These are phyloP conservation scores for Eucalyptus grandis DNA, from an alignment of 345 rosid genomes.

Conservation along the genomic window DNA sequence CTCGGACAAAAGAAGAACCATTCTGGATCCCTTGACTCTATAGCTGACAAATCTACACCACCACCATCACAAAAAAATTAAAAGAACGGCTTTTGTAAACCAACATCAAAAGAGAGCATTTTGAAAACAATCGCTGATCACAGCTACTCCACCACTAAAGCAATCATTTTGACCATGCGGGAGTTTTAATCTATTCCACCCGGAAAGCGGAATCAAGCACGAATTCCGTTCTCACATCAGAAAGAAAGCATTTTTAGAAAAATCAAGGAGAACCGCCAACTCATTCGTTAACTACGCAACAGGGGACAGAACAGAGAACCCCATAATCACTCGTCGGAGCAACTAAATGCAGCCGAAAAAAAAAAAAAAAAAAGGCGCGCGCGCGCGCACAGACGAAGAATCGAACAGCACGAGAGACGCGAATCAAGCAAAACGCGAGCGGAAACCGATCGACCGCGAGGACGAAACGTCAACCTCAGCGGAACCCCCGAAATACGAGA, in stretches of 20 bases:
- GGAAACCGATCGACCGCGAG: not conserved
- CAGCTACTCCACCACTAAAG: not conserved
- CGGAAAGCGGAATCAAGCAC: not conserved
- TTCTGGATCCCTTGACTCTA: conserved; percentile 49
- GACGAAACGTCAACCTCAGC: not conserved
- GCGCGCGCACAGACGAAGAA: not conserved
- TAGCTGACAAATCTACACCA: conserved; percentile 47
- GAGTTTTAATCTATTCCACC: not conserved
- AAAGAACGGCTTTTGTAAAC: not conserved
- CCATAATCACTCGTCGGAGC: not conserved
- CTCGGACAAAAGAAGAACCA: conserved; percentile 97
- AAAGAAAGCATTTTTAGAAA: not conserved
- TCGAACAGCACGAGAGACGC: not conserved
- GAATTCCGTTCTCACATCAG: not conserved
- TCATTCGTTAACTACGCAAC: not conserved
- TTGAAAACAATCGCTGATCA: not conserved
- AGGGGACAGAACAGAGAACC: not conserved
- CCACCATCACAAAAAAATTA: not conserved
- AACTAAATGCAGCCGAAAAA: not conserved
- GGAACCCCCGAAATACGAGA: not conserved
- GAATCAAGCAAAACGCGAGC: not conserved
- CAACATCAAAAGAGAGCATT: not conserved
- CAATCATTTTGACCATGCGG: not conserved
- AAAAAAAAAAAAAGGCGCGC: no score
- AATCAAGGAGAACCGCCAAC: not conserved